These are phyloP conservation scores for Yarrowia porcina DNA, from an alignment of 805 yeast genomes.

Conservation along the genomic window DNA sequence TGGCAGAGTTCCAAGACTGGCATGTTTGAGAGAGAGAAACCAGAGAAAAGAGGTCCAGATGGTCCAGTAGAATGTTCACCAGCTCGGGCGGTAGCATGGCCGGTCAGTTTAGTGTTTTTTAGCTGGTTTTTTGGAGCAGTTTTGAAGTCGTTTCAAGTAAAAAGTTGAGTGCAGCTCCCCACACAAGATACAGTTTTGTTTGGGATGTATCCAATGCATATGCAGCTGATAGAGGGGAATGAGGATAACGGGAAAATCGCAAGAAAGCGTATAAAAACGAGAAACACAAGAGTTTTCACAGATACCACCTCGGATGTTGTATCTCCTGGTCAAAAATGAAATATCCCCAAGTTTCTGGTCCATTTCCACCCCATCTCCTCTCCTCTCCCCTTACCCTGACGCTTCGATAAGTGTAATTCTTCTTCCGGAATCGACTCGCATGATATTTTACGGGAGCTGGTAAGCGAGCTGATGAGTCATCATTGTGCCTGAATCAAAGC, in stretches of 20 bases:
- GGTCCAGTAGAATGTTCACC: not conserved
- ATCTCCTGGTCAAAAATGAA: too few species aligned
- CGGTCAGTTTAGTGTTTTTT: not conserved
- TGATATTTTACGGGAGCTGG: not conserved
- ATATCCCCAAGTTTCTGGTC: too few species aligned
- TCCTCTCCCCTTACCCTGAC: not conserved
- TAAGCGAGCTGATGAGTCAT: not conserved
- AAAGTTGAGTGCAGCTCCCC: not conserved
- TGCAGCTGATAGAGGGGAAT: too few species aligned
- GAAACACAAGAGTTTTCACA: too few species aligned
- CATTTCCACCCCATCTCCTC: too few species aligned
- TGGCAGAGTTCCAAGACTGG: not conserved
- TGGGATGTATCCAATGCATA: not conserved
- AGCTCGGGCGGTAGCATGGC: constrained; percentile 5
- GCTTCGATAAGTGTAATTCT: constrained; percentile 12
- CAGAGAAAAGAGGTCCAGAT: not conserved
- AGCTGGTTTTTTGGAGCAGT: not conserved
- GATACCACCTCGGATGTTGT: too few species aligned
- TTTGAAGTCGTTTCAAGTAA: not conserved
- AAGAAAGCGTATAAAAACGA: too few species aligned
- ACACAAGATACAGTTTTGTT: not conserved
- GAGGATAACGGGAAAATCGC: too few species aligned
- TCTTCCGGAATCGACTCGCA: not conserved
- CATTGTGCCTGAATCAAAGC: not conserved
- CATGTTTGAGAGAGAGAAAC: constrained; percentile 1